Evolutionary conservation across 257 asterid genomes (phyloP), one percentile per base, ranked within the genome.

Genomic region (Primulina tabacum): DNA sequence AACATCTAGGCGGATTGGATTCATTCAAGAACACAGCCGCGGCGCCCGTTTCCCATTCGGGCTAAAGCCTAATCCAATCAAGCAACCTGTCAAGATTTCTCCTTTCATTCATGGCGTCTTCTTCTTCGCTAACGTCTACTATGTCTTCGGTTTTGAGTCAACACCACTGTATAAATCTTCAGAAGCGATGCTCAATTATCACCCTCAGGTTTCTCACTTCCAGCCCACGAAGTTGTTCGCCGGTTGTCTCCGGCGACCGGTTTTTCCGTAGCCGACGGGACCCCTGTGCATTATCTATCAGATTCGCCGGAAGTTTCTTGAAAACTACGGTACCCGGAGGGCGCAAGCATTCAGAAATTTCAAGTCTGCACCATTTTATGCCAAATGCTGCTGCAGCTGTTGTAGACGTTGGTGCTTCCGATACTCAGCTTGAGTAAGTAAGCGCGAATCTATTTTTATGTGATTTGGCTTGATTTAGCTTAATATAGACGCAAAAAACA

Each of bases 71-170:
- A 70, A 78, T 78, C 83, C 79, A 60, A 9, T 63, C 68, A 10
- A 38, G 50, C 50, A 28, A 8, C n/a, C 6, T 43, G 2, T 43
- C n/a, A 43, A 11, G 53, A 43, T 43, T 43, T 43, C n/a, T 3
- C n/a, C 53, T 1, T 10, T 43, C 53, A 12, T 12, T 4, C 53
- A 43, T 43, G 17, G 53, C 53, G 17, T 43, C 93, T 79, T 77
- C 90, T 35, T 71, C 91, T 29, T 78, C 90, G 53, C 82, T 85
- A 5, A 62, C 81, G 55, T 75, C 85, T 14, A 82, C 95, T 40
- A 82, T 91, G 59, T 87, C 95, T 53, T 77, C 88, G 47, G 78
- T 86, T 62, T 75, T 87, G 43, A 82, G 77, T 69, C 95, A 87
- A 70, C 95, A 82, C 5, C 12, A 10, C 12, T 1, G 14, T 10